These are phyloP conservation scores for Cryptococcus amylolentus DNA, from an alignment of 1,284 basidiomycete genomes.

Conservation along the genomic window DNA sequence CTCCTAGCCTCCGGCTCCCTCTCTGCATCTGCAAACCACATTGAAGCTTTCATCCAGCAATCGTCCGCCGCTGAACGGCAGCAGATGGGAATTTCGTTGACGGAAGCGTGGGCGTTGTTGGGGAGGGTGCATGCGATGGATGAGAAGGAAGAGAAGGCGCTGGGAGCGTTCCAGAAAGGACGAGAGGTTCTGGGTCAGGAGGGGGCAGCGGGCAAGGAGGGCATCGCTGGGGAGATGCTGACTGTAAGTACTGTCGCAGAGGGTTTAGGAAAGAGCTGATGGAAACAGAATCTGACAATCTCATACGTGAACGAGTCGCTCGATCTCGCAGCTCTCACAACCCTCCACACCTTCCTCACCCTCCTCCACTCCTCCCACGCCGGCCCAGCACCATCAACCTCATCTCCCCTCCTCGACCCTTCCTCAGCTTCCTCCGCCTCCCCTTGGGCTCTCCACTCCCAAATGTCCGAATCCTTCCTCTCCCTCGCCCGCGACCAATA, in stretches of 20 bases:
- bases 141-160: conserved; percentile 62
- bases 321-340: conserved; percentile 81
- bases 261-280: background rate
- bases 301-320: conserved; percentile 95
- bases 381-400: conserved; percentile 15
- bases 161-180: conserved; percentile 63
- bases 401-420: conserved; percentile 4
- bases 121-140: conserved; percentile 96
- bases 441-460: conserved; percentile 80
- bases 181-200: conserved; percentile 67
- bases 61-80: conserved; percentile 26
- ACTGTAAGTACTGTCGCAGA: conserved; percentile 57
- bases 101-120: conserved; percentile 85
- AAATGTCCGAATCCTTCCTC: conserved; percentile 79
- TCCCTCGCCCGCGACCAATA: conserved; percentile 78
- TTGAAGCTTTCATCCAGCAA: conserved; percentile 75
- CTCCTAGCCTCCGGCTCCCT: conserved; percentile 74
- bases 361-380: conserved; percentile 67
- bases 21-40: conserved; percentile 74
- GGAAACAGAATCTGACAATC: conserved; percentile 80
- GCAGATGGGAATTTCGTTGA: conserved; percentile 11
- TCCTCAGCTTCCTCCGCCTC: conserved; percentile 43
- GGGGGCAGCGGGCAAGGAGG: conserved; percentile 58
- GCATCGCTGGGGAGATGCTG: conserved; percentile 71
- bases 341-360: conserved; percentile 81